Evolutionary conservation across 2,329 filamentous ascomycete genomes (phyloP), one percentile per base, ranked within the genome.

Genomic region (Fusarium floridanum): DNA sequence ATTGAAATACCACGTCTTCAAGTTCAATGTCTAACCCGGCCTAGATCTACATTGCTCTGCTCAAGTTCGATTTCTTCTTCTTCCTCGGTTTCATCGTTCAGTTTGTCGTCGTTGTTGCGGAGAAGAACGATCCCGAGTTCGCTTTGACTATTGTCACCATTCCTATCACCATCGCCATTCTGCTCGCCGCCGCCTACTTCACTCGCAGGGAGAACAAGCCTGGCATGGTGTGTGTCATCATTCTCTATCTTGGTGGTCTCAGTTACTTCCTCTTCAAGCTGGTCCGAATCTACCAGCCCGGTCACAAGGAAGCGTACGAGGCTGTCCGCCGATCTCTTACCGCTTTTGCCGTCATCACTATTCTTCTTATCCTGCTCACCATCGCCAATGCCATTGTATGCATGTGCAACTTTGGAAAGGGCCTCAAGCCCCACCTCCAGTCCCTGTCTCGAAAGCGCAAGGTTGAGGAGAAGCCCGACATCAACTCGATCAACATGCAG

Each of bases 21-120:
- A 17, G 6, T 12, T 37, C 16, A 56, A 11, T 24, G 12, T 45
- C 67, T 75, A 64, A 72, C 32, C 1, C 8, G 2, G 11, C 32
- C 6, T 72, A 98, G 95, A 95, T 99, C 83, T 99, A 98, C 84
- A 98, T 99, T 80, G 95, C 97, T 41, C 90, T 99, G 12, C 89
- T 99, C 75, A 99, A 99, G 84, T 99, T 99, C 83, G 97, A 99
- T 85, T 98, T 99, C 85, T 99, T 99, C 91, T 98, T 99, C 88
- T 99, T 99, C 88, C 91, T 99, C 61, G 97, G 96, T 64, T 99
- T 99, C 83, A 98, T 97, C 8, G 94, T 99, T 56, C 97, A 99
- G 81, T 99, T 99, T 83, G 90, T 98, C 64, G 96, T 99, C 78
- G 93, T 98, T 68, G 95, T 99, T 69, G 92, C 90, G 53, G 86